Base-by-base conservation (phyloP, 306 rosid genomes). In the Alnus rubra region DNA sequence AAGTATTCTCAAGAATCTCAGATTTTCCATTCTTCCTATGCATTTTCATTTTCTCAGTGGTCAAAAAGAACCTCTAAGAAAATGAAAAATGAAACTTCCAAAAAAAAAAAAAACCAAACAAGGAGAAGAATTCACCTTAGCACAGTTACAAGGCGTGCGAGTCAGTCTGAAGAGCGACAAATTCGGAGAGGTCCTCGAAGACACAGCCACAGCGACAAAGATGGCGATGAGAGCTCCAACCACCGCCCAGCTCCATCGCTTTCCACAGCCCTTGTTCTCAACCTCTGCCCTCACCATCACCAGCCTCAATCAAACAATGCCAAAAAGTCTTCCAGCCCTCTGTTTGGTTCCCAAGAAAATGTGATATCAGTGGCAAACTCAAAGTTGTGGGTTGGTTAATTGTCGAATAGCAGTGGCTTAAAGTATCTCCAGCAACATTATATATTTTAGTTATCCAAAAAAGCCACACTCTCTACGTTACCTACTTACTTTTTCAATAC, bases 81-180 rank as follows among this genome's bases (percentile, higher is more conserved):
- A 10, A 59, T 10, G 15, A 59, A 10, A 16, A 65, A 16, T 7
- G 11, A n/a, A 60, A 56, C 31, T 50, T 15, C 54, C 51, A 35
- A 62, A 14, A 10, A 28, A 16, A 55, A 30, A 45, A 68, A 14
- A 67, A 28, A 11, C 15, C 3, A 76, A 53, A 8, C 7, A 16
- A 44, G 79, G 71, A 69, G 7, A 10, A 59, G 59, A 47, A 84
- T 76, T 62, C 83, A 95, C 98, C 91, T 80, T 79, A 65, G 91
- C 78, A 86, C 98, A 95, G 9, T 13, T 87, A 51, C 98, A 93
- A 37, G 93, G 88, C 86, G 84, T 86, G 4, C 77, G 83, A 31
- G 84, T 83, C 12, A 79, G 85, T 55, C 97, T 92, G 72, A 80
- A 87, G 2, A 87, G 87, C 64, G 92, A 79, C 55, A 84, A 80